Base-by-base conservation (phyloP, 352 stramenopile genomes). In the Blastocystis sp. region DNA sequence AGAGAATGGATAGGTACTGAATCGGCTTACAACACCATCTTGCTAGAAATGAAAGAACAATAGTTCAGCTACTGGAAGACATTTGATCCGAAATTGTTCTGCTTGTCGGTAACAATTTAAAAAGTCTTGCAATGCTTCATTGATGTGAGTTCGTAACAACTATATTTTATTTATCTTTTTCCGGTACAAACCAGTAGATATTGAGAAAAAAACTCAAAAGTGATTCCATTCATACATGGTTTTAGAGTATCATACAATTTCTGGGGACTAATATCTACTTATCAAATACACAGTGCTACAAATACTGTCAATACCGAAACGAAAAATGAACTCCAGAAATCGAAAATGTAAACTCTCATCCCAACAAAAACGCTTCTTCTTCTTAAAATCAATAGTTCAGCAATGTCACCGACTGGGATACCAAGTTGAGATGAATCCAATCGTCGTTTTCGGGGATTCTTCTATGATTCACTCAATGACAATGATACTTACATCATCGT, bases 341-440 rank as follows among this genome's bases (percentile, higher is more conserved):
- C 58, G 49, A 63, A 65, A 83, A 39, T 83, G 71, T 19, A 83
- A 43, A 37, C 39, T 19, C 49, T 83, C 71, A 83, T 83, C 71
- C 71, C 71, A 83, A 29, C 71, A 66, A 63, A 83, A 83, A 7
- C 71, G 71, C 51, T 65, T 83, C 29, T 66, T 83, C 71, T 83
- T 83, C 71, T 83, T 29, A 5, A 16, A 27, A 66, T 19, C 35
- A 43, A 32, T 0, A 42, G 6, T 24, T 12, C 12, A 24, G 24
- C 3, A 21, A 27, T 37, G 1, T 39, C 52, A 42, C 49, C 29
- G 21, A 83, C 71, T 0, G 6, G n/a, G 35, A 66, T 27, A 32
- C 27, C 42, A 65, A 27, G 21, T 27, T 46, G 63, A n/a, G 49
- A 51, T 5, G 12, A 51, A 42, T 83, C 71, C 11, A n/a, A 24